Evolutionary conservation across 805 yeast genomes (phyloP).

Genomic region (Candida vaughaniae): DNA sequence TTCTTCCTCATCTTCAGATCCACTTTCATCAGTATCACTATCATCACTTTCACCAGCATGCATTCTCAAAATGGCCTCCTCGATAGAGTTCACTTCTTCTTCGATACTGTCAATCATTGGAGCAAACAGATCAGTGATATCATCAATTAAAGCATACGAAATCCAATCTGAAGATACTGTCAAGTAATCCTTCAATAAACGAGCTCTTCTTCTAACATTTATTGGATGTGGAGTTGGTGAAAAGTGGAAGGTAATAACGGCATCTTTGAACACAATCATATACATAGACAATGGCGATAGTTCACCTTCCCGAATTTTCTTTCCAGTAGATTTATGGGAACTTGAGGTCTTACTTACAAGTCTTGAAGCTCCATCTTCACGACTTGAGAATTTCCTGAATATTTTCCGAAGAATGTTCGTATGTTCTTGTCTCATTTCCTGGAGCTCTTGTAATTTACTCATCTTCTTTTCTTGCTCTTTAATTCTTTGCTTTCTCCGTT

Average conservation of each 20-base stretch:
- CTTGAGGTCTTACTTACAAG: constrained; percentile 16
- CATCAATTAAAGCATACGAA: constrained; percentile 94
- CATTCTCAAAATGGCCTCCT: constrained; percentile 85
- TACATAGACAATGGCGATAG: constrained; percentile 90
- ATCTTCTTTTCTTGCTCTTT: constrained; percentile 44
- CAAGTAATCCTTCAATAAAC: constrained; percentile 81
- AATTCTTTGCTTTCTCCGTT: constrained; percentile 54
- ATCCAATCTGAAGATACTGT: constrained; percentile 96
- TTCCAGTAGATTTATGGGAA: constrained; percentile 24
- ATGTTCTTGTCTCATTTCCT: constrained; percentile 15
- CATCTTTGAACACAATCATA: constrained; percentile 86
- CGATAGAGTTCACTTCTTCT: constrained; percentile 91
- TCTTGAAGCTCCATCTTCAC: neutral
- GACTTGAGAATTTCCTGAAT: constrained; percentile 1
- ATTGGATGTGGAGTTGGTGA: constrained; percentile 95
- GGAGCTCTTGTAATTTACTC: constrained; percentile 37
- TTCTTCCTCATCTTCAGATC: constrained; percentile 24
- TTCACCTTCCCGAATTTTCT: constrained; percentile 50
- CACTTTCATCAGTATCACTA: constrained; percentile 30
- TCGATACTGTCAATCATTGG: constrained; percentile 95
- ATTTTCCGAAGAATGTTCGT: neutral
- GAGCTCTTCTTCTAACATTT: constrained; percentile 89
- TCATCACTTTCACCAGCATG: constrained; percentile 64
- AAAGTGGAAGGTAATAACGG: constrained; percentile 90
- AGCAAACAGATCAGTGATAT: constrained; percentile 95